Conservation (phyloP, 345 rosid species). For the Brassica nigra region DNA sequence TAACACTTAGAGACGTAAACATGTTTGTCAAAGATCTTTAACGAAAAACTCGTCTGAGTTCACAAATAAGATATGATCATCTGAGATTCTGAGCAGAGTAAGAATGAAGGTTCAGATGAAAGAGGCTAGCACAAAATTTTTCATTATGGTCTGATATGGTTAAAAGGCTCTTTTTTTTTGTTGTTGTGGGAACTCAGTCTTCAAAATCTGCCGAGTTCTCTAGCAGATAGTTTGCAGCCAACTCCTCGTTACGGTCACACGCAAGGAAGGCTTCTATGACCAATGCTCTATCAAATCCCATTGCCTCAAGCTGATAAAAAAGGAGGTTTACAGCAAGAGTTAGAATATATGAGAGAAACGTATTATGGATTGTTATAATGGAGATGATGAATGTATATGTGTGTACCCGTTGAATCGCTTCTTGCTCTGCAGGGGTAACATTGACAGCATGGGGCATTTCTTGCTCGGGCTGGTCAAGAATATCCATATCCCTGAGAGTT, state of each 20-base stretch:
- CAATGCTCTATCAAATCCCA: constrained; percentile 89
- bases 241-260: constrained; percentile 90
- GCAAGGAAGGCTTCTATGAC: constrained; percentile 98
- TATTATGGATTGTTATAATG: neutral
- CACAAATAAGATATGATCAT: constrained; percentile 8
- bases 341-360: constrained; percentile 6
- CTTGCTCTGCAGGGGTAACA: constrained; percentile 37
- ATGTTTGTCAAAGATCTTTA: neutral
- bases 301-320: constrained; percentile 69
- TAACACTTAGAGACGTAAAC: neutral
- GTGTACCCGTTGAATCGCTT: constrained; percentile 35
- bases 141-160: constrained; percentile 19
- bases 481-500: constrained; percentile 51
- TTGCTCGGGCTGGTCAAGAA: constrained; percentile 33
- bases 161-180: constrained; percentile 5
- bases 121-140: constrained; percentile 9
- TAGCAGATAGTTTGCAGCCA: constrained; percentile 92
- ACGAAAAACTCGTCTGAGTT: constrained; percentile 6
- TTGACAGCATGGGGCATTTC: constrained; percentile 37
- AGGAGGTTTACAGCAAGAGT: constrained; percentile 1
- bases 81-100: constrained; percentile 28
- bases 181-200: constrained; percentile 51
- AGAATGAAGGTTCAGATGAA: constrained; percentile 15
- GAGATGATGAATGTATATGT: neutral
- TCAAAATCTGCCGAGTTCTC: constrained; percentile 94